Conservation (phyloP, 2,329 filamentous ascomycete species). For the Calycina marina region DNA sequence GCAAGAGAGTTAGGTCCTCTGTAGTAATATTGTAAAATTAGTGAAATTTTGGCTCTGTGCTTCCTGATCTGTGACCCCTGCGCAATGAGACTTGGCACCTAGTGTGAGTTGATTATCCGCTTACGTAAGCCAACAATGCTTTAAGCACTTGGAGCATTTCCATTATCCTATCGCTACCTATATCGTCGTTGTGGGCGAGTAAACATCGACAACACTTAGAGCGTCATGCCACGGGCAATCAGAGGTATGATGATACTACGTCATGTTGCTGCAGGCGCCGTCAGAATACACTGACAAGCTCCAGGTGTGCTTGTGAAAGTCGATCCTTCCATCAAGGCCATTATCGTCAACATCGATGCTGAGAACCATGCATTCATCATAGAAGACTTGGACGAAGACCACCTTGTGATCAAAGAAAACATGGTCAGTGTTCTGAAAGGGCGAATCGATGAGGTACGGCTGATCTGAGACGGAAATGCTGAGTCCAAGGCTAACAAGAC, state of each 20-base stretch:
- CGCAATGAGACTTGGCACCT: not conserved
- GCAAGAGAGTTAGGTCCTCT: no score
- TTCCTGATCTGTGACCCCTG: no score
- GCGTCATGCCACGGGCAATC: conserved; percentile 41
- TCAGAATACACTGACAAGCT: not conserved
- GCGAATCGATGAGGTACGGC: conserved; percentile 57
- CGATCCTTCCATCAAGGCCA: conserved; percentile 78
- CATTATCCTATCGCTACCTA: no score
- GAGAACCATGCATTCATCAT: conserved; percentile 61
- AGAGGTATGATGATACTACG: conserved; percentile 32
- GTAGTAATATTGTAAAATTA: no score
- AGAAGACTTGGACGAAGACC: conserved; percentile 65
- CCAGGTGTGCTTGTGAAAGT: conserved; percentile 62
- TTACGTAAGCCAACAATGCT: not conserved
- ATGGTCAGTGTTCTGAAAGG: conserved; percentile 55
- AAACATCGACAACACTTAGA: no score
- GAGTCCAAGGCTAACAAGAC: no score
- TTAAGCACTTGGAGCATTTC: no score
- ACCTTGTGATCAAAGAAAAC: conserved; percentile 59
- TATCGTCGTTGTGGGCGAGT: no score
- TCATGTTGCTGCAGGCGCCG: not conserved
- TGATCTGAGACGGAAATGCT: no score
- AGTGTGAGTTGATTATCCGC: not conserved
- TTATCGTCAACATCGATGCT: conserved; percentile 64
- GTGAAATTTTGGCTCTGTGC: no score